Evolutionary conservation across 768 basidiomycete species (phyloP).

Genomic region (Trametopsis cervina): DNA sequence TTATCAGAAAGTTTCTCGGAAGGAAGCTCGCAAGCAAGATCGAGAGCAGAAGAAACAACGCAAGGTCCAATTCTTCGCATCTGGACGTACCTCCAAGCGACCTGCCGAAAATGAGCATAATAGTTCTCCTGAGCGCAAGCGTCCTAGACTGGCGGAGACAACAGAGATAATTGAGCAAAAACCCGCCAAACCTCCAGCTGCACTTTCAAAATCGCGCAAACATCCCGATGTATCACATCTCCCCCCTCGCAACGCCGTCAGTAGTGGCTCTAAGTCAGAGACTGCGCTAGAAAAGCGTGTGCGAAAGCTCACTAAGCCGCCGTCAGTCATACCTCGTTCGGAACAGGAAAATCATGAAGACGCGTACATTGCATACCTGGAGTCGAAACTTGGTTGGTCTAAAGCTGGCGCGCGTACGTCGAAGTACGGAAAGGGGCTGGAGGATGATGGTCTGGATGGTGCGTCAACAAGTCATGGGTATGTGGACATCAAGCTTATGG

Average conservation of each 20-base stretch:
- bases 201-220: too few species aligned
- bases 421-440: conserved; percentile 37
- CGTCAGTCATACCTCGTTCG: too few species aligned
- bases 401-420: conserved; percentile 31
- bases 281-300: conserved; percentile 31
- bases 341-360: conserved; percentile 66
- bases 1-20: conserved; percentile 35
- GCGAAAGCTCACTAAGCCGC: neutral
- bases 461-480: conserved; percentile 22
- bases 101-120: conserved; percentile 36
- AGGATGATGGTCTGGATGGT: conserved; percentile 86
- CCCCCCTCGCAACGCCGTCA: too few species aligned
- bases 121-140: conserved; percentile 47
- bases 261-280: conserved; percentile 2
- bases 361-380: conserved; percentile 77
- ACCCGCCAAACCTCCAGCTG: neutral
- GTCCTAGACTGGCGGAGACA: conserved; percentile 26
- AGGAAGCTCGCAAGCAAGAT: conserved; percentile 58
- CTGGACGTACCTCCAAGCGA: conserved; percentile 23
- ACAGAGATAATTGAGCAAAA: conserved; percentile 3
- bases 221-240: too few species aligned
- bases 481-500: too few species aligned
- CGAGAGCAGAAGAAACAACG: conserved; percentile 53
- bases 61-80: conserved; percentile 49
- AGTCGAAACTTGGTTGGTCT: conserved; percentile 62